Evolutionary conservation across 2,329 filamentous ascomycete genomes (phyloP).

Genomic region (Neoarthrinium moseri): DNA sequence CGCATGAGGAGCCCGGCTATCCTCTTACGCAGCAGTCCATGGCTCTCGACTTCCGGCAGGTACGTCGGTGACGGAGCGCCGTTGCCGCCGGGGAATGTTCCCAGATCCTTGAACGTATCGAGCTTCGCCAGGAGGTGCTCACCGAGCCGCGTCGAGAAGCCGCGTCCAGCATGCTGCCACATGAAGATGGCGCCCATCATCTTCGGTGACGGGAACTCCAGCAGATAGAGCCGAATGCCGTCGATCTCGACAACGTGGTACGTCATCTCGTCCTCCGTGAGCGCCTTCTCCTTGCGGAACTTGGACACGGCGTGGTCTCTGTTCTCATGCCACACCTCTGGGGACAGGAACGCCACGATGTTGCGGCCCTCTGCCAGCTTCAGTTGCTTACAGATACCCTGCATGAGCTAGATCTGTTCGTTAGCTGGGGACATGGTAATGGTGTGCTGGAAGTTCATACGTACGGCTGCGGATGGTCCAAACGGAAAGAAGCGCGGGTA

Average conservation of each 20-base stretch:
- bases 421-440: neutral
- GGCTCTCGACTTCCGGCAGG: constrained; percentile 35
- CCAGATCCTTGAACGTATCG: constrained; percentile 32
- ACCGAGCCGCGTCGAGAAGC: constrained; percentile 44
- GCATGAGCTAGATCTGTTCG: constrained; percentile 29
- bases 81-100: constrained; percentile 19
- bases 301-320: constrained; percentile 30
- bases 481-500: constrained; percentile 47
- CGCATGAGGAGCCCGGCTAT: constrained; percentile 41
- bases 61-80: constrained; percentile 33
- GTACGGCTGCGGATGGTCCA: constrained; percentile 33
- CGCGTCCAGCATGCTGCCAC: constrained; percentile 46
- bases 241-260: constrained; percentile 41
- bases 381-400: constrained; percentile 32
- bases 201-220: constrained; percentile 37
- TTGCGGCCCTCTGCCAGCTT: constrained; percentile 22
- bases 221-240: constrained; percentile 40
- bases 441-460: neutral
- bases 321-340: constrained; percentile 23
- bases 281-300: constrained; percentile 31
- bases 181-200: constrained; percentile 35
- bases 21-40: constrained; percentile 36
- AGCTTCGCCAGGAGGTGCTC: constrained; percentile 39
- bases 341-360: constrained; percentile 27
- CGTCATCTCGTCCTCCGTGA: constrained; percentile 32